Conservation (phyloP, 2,329 filamentous ascomycete species). For the Diaporthe nobilis region DNA sequence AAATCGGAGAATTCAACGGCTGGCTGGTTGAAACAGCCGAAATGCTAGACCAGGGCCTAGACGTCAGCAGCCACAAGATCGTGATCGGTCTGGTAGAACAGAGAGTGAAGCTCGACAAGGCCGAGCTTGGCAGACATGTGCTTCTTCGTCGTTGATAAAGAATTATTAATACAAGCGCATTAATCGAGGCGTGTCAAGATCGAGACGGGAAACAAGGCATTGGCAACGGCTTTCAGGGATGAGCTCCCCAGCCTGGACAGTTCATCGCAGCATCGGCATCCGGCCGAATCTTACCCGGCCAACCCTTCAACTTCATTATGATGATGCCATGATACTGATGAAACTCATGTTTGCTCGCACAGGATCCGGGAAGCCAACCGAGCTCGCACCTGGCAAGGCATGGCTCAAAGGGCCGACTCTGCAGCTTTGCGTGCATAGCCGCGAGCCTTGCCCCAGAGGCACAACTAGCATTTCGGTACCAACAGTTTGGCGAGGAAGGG, state of each 20-base stretch:
- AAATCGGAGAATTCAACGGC: conserved; percentile 72
- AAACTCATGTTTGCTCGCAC: conserved; percentile 3
- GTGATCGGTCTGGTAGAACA: conserved; percentile 46
- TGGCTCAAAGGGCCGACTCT: not conserved
- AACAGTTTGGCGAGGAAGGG: not conserved
- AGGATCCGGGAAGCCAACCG: not conserved
- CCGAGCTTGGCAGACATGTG: conserved; percentile 40
- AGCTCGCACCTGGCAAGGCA: not conserved
- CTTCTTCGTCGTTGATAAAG: conserved; percentile 35
- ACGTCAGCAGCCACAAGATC: conserved; percentile 43
- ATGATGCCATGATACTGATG: not conserved
- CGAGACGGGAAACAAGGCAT: conserved; percentile 4
- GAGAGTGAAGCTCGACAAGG: conserved; percentile 38
- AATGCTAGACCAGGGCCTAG: conserved; percentile 42
- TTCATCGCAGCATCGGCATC: conserved; percentile 17
- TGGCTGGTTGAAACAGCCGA: conserved; percentile 59
- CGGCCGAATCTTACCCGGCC: not conserved
- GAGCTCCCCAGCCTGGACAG: conserved; percentile 5
- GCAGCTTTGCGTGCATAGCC: conserved; percentile 26
- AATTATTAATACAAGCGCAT: conserved; percentile 23
- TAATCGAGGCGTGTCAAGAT: conserved; percentile 8
- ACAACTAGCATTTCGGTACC: conserved; percentile 33
- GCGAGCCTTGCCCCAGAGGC: conserved; percentile 22
- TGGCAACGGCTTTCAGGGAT: conserved; percentile 21
- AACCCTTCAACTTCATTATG: not conserved